Evolutionary conservation across 352 stramenopile species (phyloP), one percentile per base, ranked within the genome.

Genomic region (Globisporangium irregulare): DNA sequence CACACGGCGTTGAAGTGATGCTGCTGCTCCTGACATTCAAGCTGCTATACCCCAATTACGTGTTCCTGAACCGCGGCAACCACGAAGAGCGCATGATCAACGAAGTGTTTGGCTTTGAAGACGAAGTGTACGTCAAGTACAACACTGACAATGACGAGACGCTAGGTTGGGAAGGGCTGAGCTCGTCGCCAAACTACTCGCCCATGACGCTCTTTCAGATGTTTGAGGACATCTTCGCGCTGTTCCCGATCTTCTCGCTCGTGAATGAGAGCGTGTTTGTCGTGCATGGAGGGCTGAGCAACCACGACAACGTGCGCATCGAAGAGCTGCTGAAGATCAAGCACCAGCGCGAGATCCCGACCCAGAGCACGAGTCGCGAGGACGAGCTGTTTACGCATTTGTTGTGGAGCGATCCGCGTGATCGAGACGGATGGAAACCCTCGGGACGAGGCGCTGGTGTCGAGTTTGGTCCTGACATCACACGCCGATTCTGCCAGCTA

Each of bases 1-100:
- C 80, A 1, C 85, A 98, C 36, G 93, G 94, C 25, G 82, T 97
- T n/a, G 95, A 99, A 72, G 89, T 98, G 4, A 91, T 98, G 55
- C 80, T 93, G 41, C 70, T 94, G n/a, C 67, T 98, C 32, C 76
- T 97, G 5, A 84, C 84, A 1, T 97, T 98, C 70, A 97, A 97
- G 76, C 69, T 98, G 3, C 58, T 97, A 43, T 93, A 95, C 65
- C 91, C 94, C 1, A 67, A 93, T 3, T 94, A 76, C 3, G 90
- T 98, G n/a, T 94, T 94, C 56, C 70, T 98, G 48, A 98, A 98
- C 66, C 87, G 96, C 15, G 96, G 96, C 29, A 99, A 99, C 69
- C 96, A 99, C 72, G 96, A 99, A 82, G 94, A 94, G 66, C 84
- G 82, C 5, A 91, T 97, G 80, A 95, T 98, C 63, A 98, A 98